Base-by-base conservation (phyloP, 495 filamentous ascomycete species). In the Podospora anserina region DNA sequence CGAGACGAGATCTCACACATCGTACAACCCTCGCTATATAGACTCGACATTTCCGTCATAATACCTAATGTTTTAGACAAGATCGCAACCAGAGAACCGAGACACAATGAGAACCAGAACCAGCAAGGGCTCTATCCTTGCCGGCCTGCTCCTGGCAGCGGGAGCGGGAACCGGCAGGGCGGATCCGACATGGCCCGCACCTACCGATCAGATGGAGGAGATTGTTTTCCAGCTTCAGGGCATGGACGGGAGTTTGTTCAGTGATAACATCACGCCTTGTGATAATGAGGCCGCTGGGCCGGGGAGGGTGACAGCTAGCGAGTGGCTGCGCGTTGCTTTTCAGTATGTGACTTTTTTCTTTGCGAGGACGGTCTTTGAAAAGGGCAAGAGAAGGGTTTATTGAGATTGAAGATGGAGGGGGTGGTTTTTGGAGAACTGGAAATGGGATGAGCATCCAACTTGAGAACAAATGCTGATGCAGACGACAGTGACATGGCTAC, bases 241-340 rank as follows among this genome's bases (percentile, higher is more conserved):
- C 0, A 83, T 86, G 68, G 81, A 80, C 59, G 79, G 78, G 26
- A 78, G 86, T 67, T 74, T 83, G 64, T 88, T 90, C 69, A 80
- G 82, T 62, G 81, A 82, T 57, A 80, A 82, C 23, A 83, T 90
- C 61, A 85, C 80, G 53, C 88, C 88, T 5, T 90, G 88, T 75
- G 80, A 80, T 39, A 84, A 82, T 55, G 84, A 86, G 61, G 80
- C 82, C 56, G 79, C 83, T 4, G 85, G 83, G 0, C 81, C 85
- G 6, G 86, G 86, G 53, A 82, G 86, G 59, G 78, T 84, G 28
- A 83, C 85, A 44, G 83, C 88, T 15, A 83, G 86, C 5, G 87
- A 89, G 77, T 89, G 86, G 87, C 74, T 90, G 63, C 83, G 87
- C 27, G 79, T 84, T 15, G 86, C 83, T 53, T 89, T 90, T 68